Base-by-base conservation (phyloP, 768 basidiomycete species). In the Obba rivulosa region DNA sequence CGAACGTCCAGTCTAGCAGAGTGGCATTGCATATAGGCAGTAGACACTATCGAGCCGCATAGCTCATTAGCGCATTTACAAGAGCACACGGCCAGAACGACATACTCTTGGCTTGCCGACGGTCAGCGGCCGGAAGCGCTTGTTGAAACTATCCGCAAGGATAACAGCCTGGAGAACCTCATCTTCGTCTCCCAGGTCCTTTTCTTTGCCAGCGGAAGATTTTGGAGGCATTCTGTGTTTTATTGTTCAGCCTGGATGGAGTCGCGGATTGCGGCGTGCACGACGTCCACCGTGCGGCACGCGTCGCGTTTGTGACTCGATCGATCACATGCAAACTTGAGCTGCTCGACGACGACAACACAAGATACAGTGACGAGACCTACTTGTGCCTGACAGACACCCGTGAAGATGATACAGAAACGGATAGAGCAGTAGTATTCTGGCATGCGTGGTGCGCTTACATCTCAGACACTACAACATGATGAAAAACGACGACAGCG, bases 91-190 rank as follows among this genome's bases (percentile, higher is more conserved):
- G 24, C 34, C 38, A 41, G 48, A 36, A 46, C 28, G 24, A 66
- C 83, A 67, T 64, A 91, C 92, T 66, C 94, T 79, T 53, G 94
- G 94, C 69, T 83, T 87, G 62, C 82, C 80, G 31, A 79, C 77
- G 34, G 92, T 94, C n/a, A 96, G 77, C 17, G 93, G 94, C 48
- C 86, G 78, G 62, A 97, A 95, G 47, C 92, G 80, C 60, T 84
- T 87, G 74, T 96, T 94, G 72, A 94, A 96, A 56, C 91, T 93
- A 64, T 99, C 95, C 10, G 95, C 92, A 36, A 99, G 83, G 38
- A 99, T 83, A 48, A 98, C 88, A 16, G 95, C 95, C 61, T 98
- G 94, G 0, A 98, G 72, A 17, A 90, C 81, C 43, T 96, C 87
- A 45, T 93, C 89, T 43, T 92, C 85, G 13, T 83, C 81, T 43